Evolutionary conservation across 2,329 filamentous ascomycete genomes (phyloP), one percentile per base, ranked within the genome.

Genomic region (Aspergillus jensenii): DNA sequence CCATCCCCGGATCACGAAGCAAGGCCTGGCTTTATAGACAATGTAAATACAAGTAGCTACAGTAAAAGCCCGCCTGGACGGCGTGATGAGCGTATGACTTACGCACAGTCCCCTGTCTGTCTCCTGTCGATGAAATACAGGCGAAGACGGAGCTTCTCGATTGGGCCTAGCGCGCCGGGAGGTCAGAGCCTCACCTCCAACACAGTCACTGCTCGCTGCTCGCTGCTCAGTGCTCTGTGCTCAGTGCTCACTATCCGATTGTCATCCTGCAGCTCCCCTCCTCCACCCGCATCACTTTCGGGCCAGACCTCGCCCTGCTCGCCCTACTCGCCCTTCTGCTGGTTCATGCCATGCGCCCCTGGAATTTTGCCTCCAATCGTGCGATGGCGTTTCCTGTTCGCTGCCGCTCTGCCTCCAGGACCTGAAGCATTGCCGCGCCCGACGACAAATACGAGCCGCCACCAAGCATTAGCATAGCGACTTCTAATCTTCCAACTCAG

Each of bases 341-440:
- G 19, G 37, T 56, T 31, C 44, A 51, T 57, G 58, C 43, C 54
- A 64, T 64, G 61, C 53, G 58, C 58, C 33, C 52, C 47, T 58
- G 53, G 56, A 52, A 44, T 52, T 23, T 49, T 35, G 47, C 57
- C 55, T 49, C 57, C 50, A 59, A 63, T 52, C 63, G 61, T 64
- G 61, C 62, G 58, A 67, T 68, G 65, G 61, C 63, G 62, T 58
- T 63, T 59, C 56, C 54, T 65, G 59, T 66, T 58, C 55, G 58
- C 56, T 59, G 44, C 57, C 59, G 60, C 59, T 65, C 59, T 25
- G 31, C 47, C 59, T 53, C 56, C 50, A 65, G 62, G 64, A 62
- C 61, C 64, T 68, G 63, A 68, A 63, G 60, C 56, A 54, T 55
- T 62, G 59, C 62, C 59, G 60, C 62, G 59, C 64, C 60, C 59